These are phyloP conservation scores for Mucor plumbeus DNA, from an alignment of 371 early-diverging fungal species.

Conservation along the genomic window DNA sequence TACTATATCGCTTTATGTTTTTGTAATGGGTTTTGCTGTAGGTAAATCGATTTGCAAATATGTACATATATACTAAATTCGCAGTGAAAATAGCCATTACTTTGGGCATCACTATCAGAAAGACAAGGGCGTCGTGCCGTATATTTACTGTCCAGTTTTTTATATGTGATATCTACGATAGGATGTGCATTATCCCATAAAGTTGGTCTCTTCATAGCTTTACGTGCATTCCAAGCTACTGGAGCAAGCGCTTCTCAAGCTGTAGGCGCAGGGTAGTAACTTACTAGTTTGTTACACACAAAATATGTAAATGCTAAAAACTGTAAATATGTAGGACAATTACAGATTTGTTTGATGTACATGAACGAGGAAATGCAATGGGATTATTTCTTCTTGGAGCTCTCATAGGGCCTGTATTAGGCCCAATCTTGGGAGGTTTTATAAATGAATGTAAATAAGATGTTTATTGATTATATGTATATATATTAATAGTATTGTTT, in stretches of 20 bases:
- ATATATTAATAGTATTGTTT: constrained; percentile 1
- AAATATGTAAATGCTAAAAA: not conserved
- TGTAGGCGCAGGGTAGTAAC: constrained; percentile 70
- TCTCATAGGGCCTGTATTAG: constrained; percentile 59
- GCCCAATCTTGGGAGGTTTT: constrained; percentile 51
- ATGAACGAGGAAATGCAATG: constrained; percentile 62
- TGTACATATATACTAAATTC: not conserved
- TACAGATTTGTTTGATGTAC: constrained; percentile 35
- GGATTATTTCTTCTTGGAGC: constrained; percentile 66
- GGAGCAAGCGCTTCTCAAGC: constrained; percentile 76
- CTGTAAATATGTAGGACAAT: constrained; percentile 32
- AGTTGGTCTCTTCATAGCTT: constrained; percentile 60
- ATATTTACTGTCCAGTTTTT: constrained; percentile 59
- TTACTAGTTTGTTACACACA: not conserved
- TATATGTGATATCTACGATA: constrained; percentile 65
- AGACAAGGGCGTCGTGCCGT: constrained; percentile 65
- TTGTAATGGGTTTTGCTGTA: constrained; percentile 50
- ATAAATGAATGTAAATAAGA: constrained; percentile 44
- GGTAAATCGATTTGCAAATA: not conserved
- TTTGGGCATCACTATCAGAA: constrained; percentile 78
- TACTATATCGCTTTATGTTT: constrained; percentile 52
- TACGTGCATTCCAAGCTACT: constrained; percentile 71
- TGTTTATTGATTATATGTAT: too few species aligned
- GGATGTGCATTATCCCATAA: constrained; percentile 66
- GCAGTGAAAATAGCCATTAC: constrained; percentile 47